Conservation (phyloP, 2,329 filamentous ascomycete species). For the Aspergillus brunneoviolaceus region DNA sequence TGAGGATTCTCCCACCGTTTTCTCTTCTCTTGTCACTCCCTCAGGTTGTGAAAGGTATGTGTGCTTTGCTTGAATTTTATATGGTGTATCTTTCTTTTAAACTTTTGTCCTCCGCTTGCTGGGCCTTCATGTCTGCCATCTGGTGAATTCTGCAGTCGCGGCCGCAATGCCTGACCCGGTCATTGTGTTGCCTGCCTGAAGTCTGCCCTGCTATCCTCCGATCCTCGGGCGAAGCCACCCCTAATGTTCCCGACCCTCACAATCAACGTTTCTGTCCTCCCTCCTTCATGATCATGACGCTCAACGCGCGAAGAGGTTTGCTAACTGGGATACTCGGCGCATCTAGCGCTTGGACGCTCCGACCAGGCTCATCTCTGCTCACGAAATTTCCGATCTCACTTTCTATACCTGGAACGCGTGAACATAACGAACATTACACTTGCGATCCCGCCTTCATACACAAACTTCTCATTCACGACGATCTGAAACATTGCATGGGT, state of each 20-base stretch:
- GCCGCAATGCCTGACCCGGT: neutral
- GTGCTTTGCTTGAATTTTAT: neutral
- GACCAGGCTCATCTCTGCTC: slow-evolving; percentile 23
- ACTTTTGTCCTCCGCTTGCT: neutral
- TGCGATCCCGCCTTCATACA: neutral
- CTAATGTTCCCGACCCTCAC: slow-evolving; percentile 6
- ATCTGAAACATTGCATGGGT: slow-evolving; percentile 10
- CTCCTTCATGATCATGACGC: neutral
- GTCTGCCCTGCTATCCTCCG: neutral
- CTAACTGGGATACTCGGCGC: slow-evolving; percentile 18
- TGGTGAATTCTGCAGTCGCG: neutral
- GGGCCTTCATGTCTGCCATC: neutral
- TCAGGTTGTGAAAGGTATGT: slow-evolving; percentile 34
- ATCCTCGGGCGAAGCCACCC: slow-evolving; percentile 4
- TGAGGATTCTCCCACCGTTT: slow-evolving; percentile 15
- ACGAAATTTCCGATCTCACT: slow-evolving; percentile 12
- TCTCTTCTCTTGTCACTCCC: slow-evolving; percentile 32
- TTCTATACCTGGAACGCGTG: slow-evolving; percentile 12
- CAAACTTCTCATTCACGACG: neutral
- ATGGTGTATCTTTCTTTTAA: neutral
- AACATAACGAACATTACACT: slow-evolving; percentile 13
- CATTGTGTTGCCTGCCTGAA: neutral
- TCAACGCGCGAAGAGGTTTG: slow-evolving; percentile 8
- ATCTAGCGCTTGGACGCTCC: slow-evolving; percentile 30
- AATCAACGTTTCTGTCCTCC: neutral